Evolutionary conservation across 2,329 filamentous ascomycete species (phyloP), one percentile per base, ranked within the genome.

Genomic region (Fusarium floridanum): DNA sequence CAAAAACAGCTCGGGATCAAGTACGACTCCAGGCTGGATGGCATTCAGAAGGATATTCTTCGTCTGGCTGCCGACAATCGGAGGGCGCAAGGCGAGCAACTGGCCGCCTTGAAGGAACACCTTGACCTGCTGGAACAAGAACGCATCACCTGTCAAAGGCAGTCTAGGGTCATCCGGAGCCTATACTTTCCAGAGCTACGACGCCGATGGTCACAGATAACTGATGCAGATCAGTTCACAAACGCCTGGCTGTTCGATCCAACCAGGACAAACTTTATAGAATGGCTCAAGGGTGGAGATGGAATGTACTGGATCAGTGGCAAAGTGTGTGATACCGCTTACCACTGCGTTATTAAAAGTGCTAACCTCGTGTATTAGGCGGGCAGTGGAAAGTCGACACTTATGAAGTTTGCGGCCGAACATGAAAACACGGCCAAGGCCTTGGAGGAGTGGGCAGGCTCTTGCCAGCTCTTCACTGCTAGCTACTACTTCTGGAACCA

Each of bases 181-280:
- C 29, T 56, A 14, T 56, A 56, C 53, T 56, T 56, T 34, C 53
- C n/a, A 20, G 53, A 56, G 53, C 29, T 56, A 56, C 53, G 53
- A 34, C 53, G n/a, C n/a, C 29, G 53, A 34, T 56, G 53, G 27
- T 56, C 53, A 14, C 53, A 56, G n/a, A 56, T 56, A 20, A 32
- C n/a, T 9, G 53, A 56, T 22, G 17, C 53, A 4, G 53, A 56
- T 20, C 17, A 36, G 12, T 56, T 36, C n/a, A 60, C 34, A n/a
- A 60, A 60, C 34, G 56, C 20, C 34, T 60, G 56, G 56, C 6
- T 75, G 76, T 56, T 56, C 53, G 29, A 56, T 16, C 27, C 17
- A 56, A 56, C 53, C 6, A 56, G 53, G 17, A 53, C 48, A 29
- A 53, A 53, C 17, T 53, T 53, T 53, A 9, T 53, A 4, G 48